Percentiles rank a stretch among this genome's conserved stretches.
Evolutionary conservation across 1,284 basidiomycete species (phyloP).

Genomic region (Sphagnurus paluster): DNA sequence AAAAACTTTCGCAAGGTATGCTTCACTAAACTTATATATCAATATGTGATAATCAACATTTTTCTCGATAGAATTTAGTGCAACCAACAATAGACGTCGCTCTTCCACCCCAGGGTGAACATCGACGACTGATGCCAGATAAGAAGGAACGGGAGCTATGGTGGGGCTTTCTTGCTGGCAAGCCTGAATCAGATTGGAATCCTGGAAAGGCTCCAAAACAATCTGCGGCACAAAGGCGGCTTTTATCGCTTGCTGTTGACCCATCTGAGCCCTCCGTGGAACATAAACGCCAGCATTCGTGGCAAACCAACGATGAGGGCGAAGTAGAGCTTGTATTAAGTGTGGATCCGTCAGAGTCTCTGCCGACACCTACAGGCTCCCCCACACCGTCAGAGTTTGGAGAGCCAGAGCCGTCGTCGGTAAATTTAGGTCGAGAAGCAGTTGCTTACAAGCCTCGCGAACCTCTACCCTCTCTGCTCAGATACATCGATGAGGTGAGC

Average conservation of each 20-base stretch:
- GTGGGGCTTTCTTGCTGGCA: slow-evolving; percentile 76
- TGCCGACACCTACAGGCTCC: slow-evolving; percentile 41
- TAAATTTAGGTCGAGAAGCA: slow-evolving; percentile 11
- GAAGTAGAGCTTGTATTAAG: slow-evolving; percentile 37
- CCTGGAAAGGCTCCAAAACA: slow-evolving; percentile 45
- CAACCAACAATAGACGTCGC: slow-evolving; percentile 59
- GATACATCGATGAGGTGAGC: slow-evolving; percentile 62
- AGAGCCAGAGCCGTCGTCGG: slow-evolving; percentile 3
- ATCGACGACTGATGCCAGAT: slow-evolving; percentile 54
- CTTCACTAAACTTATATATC: slow-evolving; percentile 1
- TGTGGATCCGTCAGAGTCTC: slow-evolving; percentile 33
- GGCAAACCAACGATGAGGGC: slow-evolving; percentile 37
- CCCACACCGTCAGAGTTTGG: slow-evolving; percentile 28
- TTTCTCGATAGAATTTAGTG: slow-evolving; percentile 51
- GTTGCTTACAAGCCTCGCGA: slow-evolving; percentile 39
- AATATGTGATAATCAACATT: not conserved
- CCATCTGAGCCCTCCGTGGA: slow-evolving; percentile 16
- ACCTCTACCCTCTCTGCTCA: slow-evolving; percentile 57
- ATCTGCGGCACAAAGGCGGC: slow-evolving; percentile 26
- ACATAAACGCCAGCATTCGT: slow-evolving; percentile 24
- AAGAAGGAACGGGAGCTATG: slow-evolving; percentile 69
- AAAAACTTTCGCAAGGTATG: slow-evolving; percentile 63
- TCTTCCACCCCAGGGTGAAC: slow-evolving; percentile 25
- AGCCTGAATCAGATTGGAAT: slow-evolving; percentile 67
- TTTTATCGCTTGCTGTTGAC: slow-evolving; percentile 28